Base-by-base conservation (phyloP, 305 asterid genomes). In the Coffea humblotiana region DNA sequence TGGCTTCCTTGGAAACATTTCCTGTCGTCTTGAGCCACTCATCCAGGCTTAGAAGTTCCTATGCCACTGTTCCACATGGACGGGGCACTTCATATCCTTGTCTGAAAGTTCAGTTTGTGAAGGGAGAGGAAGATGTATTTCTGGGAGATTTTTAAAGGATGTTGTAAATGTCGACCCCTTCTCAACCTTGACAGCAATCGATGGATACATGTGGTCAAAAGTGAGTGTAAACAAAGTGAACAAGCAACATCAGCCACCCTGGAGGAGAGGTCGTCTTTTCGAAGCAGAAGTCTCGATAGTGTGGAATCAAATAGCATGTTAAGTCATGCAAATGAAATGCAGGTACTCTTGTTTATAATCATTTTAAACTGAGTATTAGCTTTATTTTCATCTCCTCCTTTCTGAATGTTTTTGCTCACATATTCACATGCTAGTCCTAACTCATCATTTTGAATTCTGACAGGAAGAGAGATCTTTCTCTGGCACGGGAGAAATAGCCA, bases 121-220 rank as follows among this genome's bases (percentile, higher is more conserved):
- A 85, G 87, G 97, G 83, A 73, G 90, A 86, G 54, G 91, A 82
- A 72, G 97, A 91, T 71, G 80, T 25, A 29, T 73, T 73, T 74
- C 92, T 93, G 16, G 76, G 80, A 81, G 93, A 92, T 75, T 92
- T 80, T 77, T 83, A 56, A 88, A 89, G 71, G 94, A 84, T 84
- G 83, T 87, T 84, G 96, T 90, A 72, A 85, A 74, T 78, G 98
- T 94, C 76, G 99, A 96, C 86, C 98, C 99, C 49, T 94, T 93
- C 83, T 93, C 88, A 45, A 86, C 94, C 79, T 79, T 96, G 78
- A 89, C 84, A 82, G 90, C 88, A 84, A 88, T 96, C 82, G 94
- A 89, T 84, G 85, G 82, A 83, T 92, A 90, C 87, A 60, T 96
- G 84, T 86, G 91, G 96, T 85, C 89, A 77, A 91, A 86, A 86